Percentiles rank a stretch among this genome's conserved stretches.
These are phyloP conservation scores for Celoporthe dispersa DNA, from an alignment of 2,329 filamentous ascomycete species.

Conservation along the genomic window DNA sequence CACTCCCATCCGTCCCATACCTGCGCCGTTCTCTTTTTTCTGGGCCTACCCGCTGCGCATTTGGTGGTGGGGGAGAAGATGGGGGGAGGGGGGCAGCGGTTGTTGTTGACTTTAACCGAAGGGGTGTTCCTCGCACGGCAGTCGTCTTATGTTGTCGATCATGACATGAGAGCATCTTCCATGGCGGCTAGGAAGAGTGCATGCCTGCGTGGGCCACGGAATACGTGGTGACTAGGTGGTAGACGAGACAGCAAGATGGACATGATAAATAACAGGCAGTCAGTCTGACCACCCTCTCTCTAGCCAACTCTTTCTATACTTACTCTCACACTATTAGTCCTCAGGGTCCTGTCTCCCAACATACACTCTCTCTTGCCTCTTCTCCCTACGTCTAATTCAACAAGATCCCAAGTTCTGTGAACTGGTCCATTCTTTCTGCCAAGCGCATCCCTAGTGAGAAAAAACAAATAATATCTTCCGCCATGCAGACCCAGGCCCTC, in stretches of 20 bases:
- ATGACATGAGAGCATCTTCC: constrained; percentile 13
- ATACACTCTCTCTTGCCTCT: neutral
- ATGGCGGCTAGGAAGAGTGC: neutral
- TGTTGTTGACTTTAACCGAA: constrained; percentile 9
- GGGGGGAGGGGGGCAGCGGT: no score
- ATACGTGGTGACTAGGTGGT: neutral
- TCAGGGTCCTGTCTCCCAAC: neutral
- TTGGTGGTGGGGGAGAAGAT: neutral
- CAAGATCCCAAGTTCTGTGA: constrained; percentile 17
- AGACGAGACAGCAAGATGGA: neutral
- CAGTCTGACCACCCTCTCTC: neutral
- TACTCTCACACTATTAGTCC: neutral
- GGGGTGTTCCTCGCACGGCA: constrained; percentile 13
- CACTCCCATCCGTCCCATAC: constrained; percentile 9
- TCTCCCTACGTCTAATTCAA: neutral
- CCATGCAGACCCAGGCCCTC: constrained; percentile 18
- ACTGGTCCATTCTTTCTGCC: constrained; percentile 17
- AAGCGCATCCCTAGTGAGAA: neutral
- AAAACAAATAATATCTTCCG: neutral
- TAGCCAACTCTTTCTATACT: neutral
- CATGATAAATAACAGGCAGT: neutral
- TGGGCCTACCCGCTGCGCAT: neutral
- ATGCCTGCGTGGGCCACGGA: neutral
- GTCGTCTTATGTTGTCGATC: constrained; percentile 20
- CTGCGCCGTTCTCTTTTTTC: neutral